Evolutionary conservation across 192 early-diverging fungal species (phyloP).

Genomic region (Podila verticillata): DNA sequence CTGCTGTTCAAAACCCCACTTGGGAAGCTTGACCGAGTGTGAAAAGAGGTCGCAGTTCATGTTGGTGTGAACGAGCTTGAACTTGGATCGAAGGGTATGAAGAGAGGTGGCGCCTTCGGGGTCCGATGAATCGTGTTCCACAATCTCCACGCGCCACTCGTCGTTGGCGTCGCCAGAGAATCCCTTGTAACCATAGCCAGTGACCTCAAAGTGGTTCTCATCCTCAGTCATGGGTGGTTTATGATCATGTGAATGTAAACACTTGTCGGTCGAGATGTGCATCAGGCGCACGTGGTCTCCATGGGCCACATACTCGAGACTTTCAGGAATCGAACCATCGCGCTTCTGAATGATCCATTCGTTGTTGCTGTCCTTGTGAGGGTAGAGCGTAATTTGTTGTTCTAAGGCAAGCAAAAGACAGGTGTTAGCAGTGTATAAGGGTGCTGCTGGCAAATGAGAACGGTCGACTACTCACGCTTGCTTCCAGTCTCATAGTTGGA

Average conservation of each 20-base stretch:
- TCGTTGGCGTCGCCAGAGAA: conserved; percentile 93
- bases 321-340: conserved; percentile 37
- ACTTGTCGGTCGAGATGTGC: conserved; percentile 67
- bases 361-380: conserved; percentile 87
- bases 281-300: conserved; percentile 84
- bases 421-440: no score
- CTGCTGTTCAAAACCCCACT: conserved; percentile 93
- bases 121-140: conserved; percentile 61
- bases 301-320: conserved; percentile 65
- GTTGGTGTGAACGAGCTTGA: conserved; percentile 79
- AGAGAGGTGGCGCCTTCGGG: conserved; percentile 61
- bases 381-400: conserved; percentile 59
- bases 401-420: conserved; percentile 23
- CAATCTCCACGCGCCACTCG: conserved; percentile 87
- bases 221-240: conserved; percentile 72
- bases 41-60: conserved; percentile 87
- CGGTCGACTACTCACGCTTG: conserved; percentile 63
- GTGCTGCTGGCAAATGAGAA: no score
- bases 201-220: conserved; percentile 81
- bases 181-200: conserved; percentile 73
- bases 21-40: conserved; percentile 82
- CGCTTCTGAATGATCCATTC: conserved; percentile 70
- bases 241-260: conserved; percentile 80
- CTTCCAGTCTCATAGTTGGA: conserved; percentile 76
- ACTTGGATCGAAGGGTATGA: conserved; percentile 70